Evolutionary conservation across 208 protist genomes (phyloP), one percentile per base, ranked within the genome.

Genomic region (Trypanosoma brucei): DNA sequence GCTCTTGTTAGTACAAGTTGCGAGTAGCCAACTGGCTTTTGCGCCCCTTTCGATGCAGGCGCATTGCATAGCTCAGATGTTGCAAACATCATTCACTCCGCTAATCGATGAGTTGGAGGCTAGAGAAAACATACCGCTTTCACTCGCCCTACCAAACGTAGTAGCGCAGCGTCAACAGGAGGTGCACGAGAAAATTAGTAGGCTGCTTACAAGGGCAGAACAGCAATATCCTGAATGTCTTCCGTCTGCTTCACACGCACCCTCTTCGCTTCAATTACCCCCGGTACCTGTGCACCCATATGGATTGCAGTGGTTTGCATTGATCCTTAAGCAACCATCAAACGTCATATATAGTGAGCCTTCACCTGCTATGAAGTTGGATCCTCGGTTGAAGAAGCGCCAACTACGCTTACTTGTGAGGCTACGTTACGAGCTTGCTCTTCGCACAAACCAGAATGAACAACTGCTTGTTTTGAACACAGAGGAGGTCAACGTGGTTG

Each of bases 401-500:
- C 59, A 71, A 36, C 53, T 78, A 0, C 66, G 73, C 14, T 50
- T 71, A 39, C 9, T 78, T 13, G 60, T 65, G 37, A 46, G 42
- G 31, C 63, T 59, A 46, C 55, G 60, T 5, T 59, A 69, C 53
- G 44, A 73, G 55, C 57, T 73, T 1, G 37, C 46, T 3, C 55
- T 63, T 3, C 44, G 62, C 5, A 50, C 62, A 30, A 22, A 22
- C 22, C 46, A 54, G 7, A 14, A 65, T 34, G 59, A 68, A 36
- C 67, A 57, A 44, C 59, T 74, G n/a, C 30, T 72, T 13, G 39
- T 68, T 30, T 3, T 70, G 13, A 42, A 63, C 3, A 70, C 64
- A 40, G 45, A 73, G 3, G 63, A 74, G 48, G 39, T 67, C 3
- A 69, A 80, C 40, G 62, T 75, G 30, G 55, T 84, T 37, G 55